Evolutionary conservation across 169 alveolate species (phyloP).

Genomic region (Eimeria acervulina): DNA sequence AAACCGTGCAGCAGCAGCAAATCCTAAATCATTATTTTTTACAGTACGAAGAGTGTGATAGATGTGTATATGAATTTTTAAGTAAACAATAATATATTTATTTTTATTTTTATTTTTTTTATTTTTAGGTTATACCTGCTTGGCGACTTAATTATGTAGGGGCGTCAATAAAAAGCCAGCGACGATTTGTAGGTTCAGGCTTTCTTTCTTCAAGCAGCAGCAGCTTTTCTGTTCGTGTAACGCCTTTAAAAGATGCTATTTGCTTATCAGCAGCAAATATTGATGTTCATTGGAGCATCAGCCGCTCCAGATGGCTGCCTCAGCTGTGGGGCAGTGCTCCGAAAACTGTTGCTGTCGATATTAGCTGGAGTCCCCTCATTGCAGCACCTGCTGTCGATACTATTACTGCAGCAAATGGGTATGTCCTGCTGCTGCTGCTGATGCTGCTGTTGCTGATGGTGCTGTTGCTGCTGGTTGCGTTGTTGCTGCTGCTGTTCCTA

Average conservation of each 20-base stretch:
- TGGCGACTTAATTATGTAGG: neutral
- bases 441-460: neutral
- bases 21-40: too few species aligned
- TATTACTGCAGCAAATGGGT: neutral
- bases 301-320: neutral
- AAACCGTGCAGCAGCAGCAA: neutral
- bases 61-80: too few species aligned
- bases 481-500: neutral
- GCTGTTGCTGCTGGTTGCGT: neutral
- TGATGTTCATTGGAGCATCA: neutral
- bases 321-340: neutral
- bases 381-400: constrained; percentile 1
- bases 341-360: neutral
- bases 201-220: neutral
- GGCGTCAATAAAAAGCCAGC: neutral
- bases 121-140: neutral
- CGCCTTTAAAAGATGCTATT: neutral
- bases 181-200: neutral
- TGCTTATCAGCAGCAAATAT: constrained; percentile 14
- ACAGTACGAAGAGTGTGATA: too few species aligned
- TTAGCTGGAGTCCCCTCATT: constrained; percentile 41
- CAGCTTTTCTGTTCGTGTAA: neutral
- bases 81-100: too few species aligned
- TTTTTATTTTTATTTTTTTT: neutral
- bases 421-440: neutral